These are phyloP conservation scores for Candida alai DNA, from an alignment of 805 yeast species.

Conservation along the genomic window DNA sequence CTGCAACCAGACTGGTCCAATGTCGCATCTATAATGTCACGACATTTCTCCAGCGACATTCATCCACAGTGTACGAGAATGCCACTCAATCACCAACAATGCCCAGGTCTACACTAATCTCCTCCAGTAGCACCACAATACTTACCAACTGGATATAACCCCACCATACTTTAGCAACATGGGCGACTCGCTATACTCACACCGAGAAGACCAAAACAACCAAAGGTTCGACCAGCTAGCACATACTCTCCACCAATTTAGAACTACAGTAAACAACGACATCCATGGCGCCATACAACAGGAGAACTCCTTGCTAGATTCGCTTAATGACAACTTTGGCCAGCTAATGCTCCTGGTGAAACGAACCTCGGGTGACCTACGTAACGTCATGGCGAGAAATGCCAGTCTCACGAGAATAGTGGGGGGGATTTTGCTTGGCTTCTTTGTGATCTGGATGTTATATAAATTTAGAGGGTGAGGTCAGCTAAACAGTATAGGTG, in stretches of 20 bases:
- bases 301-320: conserved; percentile 36
- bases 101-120: conserved; percentile 4
- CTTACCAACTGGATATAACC: no score
- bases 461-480: conserved; percentile 29
- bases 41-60: no score
- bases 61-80: no score
- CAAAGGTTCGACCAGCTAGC: conserved; percentile 42
- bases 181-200: conserved; percentile 33
- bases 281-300: conserved; percentile 39
- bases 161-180: no score
- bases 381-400: conserved; percentile 39
- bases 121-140: no score
- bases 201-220: conserved; percentile 41
- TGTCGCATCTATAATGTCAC: no score
- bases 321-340: conserved; percentile 36
- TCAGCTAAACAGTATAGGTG: neutral
- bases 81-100: no score
- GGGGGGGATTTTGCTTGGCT: conserved; percentile 28
- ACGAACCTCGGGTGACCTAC: conserved; percentile 37
- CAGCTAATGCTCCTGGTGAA: conserved; percentile 35
- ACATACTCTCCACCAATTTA: conserved; percentile 38
- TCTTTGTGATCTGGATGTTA: conserved; percentile 37
- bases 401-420: conserved; percentile 38
- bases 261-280: conserved; percentile 40
- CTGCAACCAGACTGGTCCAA: no score